Evolutionary conservation across 2,329 filamentous ascomycete genomes (phyloP).

Genomic region (Fusarium sp.): DNA sequence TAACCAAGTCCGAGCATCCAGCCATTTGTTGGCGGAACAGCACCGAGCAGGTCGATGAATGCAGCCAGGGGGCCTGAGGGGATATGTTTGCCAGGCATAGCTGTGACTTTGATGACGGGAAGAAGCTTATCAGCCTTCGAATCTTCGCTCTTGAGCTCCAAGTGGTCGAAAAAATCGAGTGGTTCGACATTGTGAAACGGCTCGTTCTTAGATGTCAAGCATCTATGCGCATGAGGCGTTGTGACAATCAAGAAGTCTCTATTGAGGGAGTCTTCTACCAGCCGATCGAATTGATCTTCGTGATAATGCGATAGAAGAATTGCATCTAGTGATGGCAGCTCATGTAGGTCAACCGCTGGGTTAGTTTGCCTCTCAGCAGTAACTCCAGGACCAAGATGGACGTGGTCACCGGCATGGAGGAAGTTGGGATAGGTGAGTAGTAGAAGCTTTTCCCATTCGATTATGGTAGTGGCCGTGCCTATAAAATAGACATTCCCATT

Average conservation of each 20-base stretch:
- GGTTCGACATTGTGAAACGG: conserved; percentile 64
- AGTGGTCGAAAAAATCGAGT: conserved; percentile 64
- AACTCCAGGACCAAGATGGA: conserved; percentile 72
- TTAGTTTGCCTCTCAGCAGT: conserved; percentile 63
- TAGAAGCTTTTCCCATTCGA: conserved; percentile 62
- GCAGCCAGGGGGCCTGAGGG: conserved; percentile 49
- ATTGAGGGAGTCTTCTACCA: conserved; percentile 51
- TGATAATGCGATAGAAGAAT: conserved; percentile 73
- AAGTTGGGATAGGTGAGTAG: conserved; percentile 72
- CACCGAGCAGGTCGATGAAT: conserved; percentile 51
- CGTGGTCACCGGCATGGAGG: conserved; percentile 71
- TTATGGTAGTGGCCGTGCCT: conserved; percentile 65
- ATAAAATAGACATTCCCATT: conserved; percentile 60
- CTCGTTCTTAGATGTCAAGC: conserved; percentile 57
- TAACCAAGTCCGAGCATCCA: conserved; percentile 73
- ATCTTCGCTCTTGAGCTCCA: conserved; percentile 40
- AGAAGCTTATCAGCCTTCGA: conserved; percentile 41
- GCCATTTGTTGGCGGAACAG: conserved; percentile 71
- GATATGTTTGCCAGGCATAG: conserved; percentile 72
- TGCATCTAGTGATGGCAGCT: conserved; percentile 67
- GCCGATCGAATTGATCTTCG: conserved; percentile 56
- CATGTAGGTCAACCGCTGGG: conserved; percentile 67
- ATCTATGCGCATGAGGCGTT: conserved; percentile 67
- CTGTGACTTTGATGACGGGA: conserved; percentile 61
- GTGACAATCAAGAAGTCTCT: conserved; percentile 69